Base-by-base conservation (phyloP, 495 filamentous ascomycete species). In the Aspergillus cristatus region DNA sequence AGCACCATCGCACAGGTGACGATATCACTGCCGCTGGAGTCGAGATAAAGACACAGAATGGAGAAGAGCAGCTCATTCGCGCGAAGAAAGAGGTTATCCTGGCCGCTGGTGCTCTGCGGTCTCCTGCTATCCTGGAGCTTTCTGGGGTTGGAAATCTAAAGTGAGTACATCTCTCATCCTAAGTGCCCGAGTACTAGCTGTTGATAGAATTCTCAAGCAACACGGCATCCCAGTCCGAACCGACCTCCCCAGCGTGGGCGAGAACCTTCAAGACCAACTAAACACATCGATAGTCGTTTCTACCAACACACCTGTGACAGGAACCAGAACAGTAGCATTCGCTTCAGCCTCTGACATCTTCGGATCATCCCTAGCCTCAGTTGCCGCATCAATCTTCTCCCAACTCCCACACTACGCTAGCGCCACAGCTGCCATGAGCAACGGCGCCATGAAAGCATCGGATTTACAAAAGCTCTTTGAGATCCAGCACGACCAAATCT, bases 31-130 rank as follows among this genome's bases (percentile, higher is more conserved):
- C 58, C 1, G 33, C 35, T 15, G 58, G 55, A 3, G 55, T 59
- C 2, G 55, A 58, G 40, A 52, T 6, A 50, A n/a, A n/a, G 20
- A 24, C 20, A 8, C 20, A 24, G 20, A 24, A 4, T 24, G 20
- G 8, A 24, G 20, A 24, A 24, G 8, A 8, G 20, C 8, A 8
- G 4, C 4, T 24, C 8, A 24, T 80, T 28, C 60, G 53, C 37
- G 79, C 74, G 0, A 54, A 53, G 11, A 75, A 65, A 33, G 72
- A 78, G 24, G 70, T 82, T 1, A 64, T 84, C 24, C 41, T 79
- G 0, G 74, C 76, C 1, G 71, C 70, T 33, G 79, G 80, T 3
- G 50, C 71, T 5, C 57, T 76, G 24, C 67, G 68, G n/a, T 72
- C 79, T 1, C 72, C 79, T 0, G 50, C 56, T 1, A 51, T 82